Evolutionary conservation across 108 stramenopile genomes (phyloP).

Genomic region (Aurantiochytrium sp.): DNA sequence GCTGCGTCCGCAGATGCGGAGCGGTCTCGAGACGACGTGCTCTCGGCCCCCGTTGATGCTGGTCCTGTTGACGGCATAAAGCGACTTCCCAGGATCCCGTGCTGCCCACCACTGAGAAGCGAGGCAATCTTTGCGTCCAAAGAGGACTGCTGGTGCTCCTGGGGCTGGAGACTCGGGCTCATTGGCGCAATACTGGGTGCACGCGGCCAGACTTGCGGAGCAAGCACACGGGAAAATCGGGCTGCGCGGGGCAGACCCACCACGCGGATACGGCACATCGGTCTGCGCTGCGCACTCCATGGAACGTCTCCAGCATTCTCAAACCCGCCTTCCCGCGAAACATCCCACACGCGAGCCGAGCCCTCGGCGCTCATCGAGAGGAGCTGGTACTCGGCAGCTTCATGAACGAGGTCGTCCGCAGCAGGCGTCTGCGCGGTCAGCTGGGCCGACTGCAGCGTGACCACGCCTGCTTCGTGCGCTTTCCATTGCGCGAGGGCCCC

Average conservation of each 20-base stretch:
- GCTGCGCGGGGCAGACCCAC: neutral
- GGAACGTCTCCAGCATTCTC: neutral
- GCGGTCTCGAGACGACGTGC: neutral
- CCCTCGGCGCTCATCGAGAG: neutral
- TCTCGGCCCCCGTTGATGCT: neutral
- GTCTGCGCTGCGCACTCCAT: neutral
- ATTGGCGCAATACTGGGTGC: neutral
- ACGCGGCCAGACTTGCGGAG: neutral
- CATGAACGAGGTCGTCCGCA: neutral
- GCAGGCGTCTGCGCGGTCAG: neutral
- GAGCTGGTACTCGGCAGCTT: neutral
- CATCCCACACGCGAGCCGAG: slow-evolving; percentile 15
- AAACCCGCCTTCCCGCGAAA: neutral
- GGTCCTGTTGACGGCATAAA: neutral
- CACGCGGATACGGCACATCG: neutral
- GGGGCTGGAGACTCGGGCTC: neutral
- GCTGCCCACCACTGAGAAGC: neutral
- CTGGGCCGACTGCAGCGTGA: neutral
- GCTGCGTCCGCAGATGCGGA: neutral
- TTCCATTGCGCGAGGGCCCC: neutral
- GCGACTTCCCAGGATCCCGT: neutral
- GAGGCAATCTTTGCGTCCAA: neutral
- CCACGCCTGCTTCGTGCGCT: neutral
- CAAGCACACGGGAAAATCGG: neutral
- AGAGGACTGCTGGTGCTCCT: neutral